A percentile compares a stretch with the other conserved stretches of the same genome.
Evolutionary conservation across 192 early-diverging fungal species (phyloP).

Genomic region (Gonapodya prolifera): DNA sequence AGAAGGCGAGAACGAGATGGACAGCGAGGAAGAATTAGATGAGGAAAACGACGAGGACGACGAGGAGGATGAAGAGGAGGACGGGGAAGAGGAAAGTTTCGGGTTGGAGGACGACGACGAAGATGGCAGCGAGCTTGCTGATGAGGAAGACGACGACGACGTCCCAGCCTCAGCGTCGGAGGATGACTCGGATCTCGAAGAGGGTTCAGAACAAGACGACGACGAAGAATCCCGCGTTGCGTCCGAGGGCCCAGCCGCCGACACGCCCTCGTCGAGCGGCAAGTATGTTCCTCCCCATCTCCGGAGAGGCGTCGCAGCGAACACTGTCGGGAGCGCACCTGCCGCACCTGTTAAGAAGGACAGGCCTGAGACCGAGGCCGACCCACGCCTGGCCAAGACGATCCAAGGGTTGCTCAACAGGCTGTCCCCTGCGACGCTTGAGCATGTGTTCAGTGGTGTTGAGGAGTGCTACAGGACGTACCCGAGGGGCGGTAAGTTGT

Average conservation of each 20-base stretch:
- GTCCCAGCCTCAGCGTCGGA: neutral
- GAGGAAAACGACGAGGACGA: constrained; percentile 4
- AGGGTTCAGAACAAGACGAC: constrained; percentile 6
- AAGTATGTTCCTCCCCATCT: constrained; percentile 90
- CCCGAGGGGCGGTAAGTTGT: constrained; percentile 40
- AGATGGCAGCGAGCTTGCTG: neutral
- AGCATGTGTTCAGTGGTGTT: neutral
- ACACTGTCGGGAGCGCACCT: neutral
- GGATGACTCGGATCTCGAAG: neutral
- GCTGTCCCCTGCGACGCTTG: constrained; percentile 4
- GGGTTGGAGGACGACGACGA: constrained; percentile 10
- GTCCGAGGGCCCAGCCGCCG: constrained; percentile 7
- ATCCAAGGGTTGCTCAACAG: constrained; percentile 82
- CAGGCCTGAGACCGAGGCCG: constrained; percentile 46
- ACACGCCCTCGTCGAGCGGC: constrained; percentile 19
- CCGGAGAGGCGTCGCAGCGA: constrained; percentile 33
- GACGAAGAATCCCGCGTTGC: constrained; percentile 5
- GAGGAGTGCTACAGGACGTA: constrained; percentile 31
- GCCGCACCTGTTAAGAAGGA: neutral
- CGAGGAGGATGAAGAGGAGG: neutral
- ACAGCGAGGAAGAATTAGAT: neutral
- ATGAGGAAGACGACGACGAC: constrained; percentile 6
- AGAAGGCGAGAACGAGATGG: constrained; percentile 9
- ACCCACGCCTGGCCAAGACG: constrained; percentile 58
- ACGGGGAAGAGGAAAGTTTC: neutral